Conservation (phyloP, 495 filamentous ascomycete genomes). For the Daldinia caldariorum region DNA sequence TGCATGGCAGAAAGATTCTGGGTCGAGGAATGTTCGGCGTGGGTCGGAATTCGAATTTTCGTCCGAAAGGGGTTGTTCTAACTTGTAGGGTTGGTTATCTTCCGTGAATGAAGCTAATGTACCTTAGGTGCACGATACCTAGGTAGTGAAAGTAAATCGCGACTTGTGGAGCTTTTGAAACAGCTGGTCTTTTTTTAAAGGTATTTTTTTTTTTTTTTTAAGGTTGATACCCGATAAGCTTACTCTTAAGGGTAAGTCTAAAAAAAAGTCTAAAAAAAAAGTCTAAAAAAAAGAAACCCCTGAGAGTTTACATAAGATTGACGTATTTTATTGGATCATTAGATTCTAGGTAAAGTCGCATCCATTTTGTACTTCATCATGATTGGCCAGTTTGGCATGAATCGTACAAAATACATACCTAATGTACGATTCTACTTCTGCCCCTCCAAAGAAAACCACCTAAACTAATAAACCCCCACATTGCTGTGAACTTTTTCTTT, state of each 20-base stretch:
- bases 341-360: too few relatives aligned
- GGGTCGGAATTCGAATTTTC: constrained; percentile 16
- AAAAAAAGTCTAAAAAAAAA: neutral
- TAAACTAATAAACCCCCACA: constrained; percentile 34
- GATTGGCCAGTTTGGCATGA: constrained; percentile 25
- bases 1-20: constrained; percentile 3
- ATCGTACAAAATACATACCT: too few relatives aligned
- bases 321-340: constrained; percentile 13
- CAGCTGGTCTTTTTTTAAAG: constrained; percentile 37
- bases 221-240: neutral
- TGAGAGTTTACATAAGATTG: constrained; percentile 23
- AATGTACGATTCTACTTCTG: too few relatives aligned
- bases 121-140: too few relatives aligned
- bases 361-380: neutral
- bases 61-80: neutral
- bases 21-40: neutral
- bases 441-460: constrained; percentile 38
- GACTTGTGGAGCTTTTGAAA: constrained; percentile 36
- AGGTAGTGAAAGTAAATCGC: constrained; percentile 22
- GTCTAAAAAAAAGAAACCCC: neutral
- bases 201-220: constrained; percentile 6
- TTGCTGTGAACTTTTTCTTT: constrained; percentile 33
- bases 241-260: constrained; percentile 7
- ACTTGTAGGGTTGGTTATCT: constrained; percentile 1
- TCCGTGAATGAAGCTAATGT: constrained; percentile 31